Base-by-base conservation (phyloP, 23 red algal species). In the Gracilaria domingensis region DNA sequence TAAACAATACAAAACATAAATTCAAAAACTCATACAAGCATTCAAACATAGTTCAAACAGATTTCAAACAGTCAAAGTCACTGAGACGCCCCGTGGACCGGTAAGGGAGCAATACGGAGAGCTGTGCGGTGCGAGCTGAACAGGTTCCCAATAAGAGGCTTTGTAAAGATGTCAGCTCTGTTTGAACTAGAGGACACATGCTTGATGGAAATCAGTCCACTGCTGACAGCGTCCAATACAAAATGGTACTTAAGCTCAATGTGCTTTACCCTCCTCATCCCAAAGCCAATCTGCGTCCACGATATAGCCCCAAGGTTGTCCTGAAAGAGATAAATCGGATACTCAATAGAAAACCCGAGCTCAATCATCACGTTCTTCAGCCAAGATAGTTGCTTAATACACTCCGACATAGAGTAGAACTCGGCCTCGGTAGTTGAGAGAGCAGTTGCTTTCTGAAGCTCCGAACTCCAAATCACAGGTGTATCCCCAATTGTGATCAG, bases 211-310 rank as follows among this genome's bases (percentile, higher is more conserved):
- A 86, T 32, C 12, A 54, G 12, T 37, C 82, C 39, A 40, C 73
- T n/a, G 12, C 28, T 38, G 0, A 72, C 82, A 73, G 62, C 51
- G 66, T 66, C 14, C 21, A 25, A 17, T 16, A 45, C 61, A 86
- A 45, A 39, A 47, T 86, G 30, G 21, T 21, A 28, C 6, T 28
- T 6, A n/a, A 73, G 8, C 16, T 86, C 57, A 32, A 86, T 33
- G 40, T 74, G 60, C 60, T 70, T 86, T 25, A 72, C 82, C 49
- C 32, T 74, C 30, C 82, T 70, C 38, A 50, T 42, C 29, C 75
- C 75, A 8, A 60, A 60, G 48, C n/a, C 47, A 7, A 6, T 9
- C 17, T 82, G 13, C 23, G 80, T 34, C 80, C 80, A 60, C 21
- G 30, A 28, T 34, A 60, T 60, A 32, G 80, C n/a, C n/a, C n/a